Base-by-base conservation (phyloP, 2,329 filamentous ascomycete genomes). In the Canariomyces notabilis region DNA sequence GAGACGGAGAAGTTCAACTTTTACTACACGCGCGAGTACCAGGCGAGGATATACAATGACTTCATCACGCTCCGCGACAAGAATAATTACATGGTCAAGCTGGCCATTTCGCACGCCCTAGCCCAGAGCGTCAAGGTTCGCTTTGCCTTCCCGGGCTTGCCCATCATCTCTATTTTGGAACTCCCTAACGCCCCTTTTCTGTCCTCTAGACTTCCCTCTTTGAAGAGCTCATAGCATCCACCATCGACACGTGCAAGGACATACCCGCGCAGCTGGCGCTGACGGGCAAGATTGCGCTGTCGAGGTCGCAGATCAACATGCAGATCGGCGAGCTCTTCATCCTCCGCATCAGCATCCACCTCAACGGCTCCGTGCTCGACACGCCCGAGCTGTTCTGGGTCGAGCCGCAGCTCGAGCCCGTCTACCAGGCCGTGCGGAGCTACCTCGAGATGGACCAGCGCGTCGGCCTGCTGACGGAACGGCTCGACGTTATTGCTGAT, bases 1-100 rank as follows among this genome's bases (percentile, higher is more conserved):
- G 91, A 98, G 69, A 88, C 89, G 37, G 93, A 98, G 67, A 89
- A 91, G 61, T 98, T 98, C 76, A 98, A 98, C 66, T 98, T 97
- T 67, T 98, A 98, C 73, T 97, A 98, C 71, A 97, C 93, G 3
- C 80, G 87, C 59, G 91, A 97, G 64, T 98, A 98, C 65, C 94
- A 98, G 68, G 89, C 93, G 18, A 85, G 93, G 42, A 98, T 98
- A 66, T 98, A 98, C 77, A 98, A 98, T 67, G 93, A 98, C 68
- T 98, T 98, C 60, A 98, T 98, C 67, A 93, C 88, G 2, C 69
- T 98, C 50, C 79, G 90, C 39, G 91, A 97, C 60, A 95, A 95
- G 68, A 83, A 83, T 61, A 95, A 95, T 67, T 95, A 97, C 71
- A 97, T 97, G 93, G 94, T 86, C 57, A 97, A 97, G 70, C 74